phyloP scores from a whole-genome alignment of 139 green algal species.

The Gonium pectorale region DNA sequence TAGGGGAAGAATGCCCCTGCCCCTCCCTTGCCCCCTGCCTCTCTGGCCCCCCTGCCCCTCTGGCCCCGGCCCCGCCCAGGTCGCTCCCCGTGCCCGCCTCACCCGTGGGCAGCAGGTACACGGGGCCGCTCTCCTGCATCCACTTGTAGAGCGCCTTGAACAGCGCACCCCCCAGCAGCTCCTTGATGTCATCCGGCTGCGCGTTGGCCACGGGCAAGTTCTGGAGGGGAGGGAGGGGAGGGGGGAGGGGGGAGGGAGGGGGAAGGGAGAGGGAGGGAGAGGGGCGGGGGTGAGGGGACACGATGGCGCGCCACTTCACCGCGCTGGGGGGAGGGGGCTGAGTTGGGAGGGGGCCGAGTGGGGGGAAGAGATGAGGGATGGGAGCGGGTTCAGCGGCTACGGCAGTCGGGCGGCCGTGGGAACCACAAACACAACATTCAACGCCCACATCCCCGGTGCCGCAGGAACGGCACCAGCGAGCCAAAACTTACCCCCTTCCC shows the following conservation, averaged over 20 bases:
- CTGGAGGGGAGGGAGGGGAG: conserved; percentile 47
- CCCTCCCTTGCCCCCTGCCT: background rate
- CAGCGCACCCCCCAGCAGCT: conserved; percentile 96
- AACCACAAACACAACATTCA: no score
- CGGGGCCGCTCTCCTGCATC: conserved; percentile 89
- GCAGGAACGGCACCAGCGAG: no score
- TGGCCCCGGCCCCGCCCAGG: background rate
- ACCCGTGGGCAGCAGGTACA: conserved; percentile 94
- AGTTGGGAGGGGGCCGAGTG: no score
- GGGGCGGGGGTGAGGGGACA: background rate
- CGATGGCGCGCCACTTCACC: no score
- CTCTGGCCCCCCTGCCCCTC: background rate
- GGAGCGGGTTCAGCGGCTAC: no score
- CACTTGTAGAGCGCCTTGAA: conserved; percentile 93
- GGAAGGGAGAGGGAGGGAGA: background rate
- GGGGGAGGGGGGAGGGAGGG: background rate
- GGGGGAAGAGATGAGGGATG: no score
- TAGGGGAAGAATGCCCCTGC: background rate
- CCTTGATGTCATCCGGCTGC: conserved; percentile 96
- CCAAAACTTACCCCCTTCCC: conserved; percentile 87
- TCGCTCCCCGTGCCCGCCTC: no score
- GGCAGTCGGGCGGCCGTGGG: no score
- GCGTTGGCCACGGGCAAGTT: conserved; percentile 96
- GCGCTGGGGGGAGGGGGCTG: no score
- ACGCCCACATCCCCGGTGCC: no score